Conservation (phyloP, 345 rosid species). For the Abelmoschus esculentus region DNA sequence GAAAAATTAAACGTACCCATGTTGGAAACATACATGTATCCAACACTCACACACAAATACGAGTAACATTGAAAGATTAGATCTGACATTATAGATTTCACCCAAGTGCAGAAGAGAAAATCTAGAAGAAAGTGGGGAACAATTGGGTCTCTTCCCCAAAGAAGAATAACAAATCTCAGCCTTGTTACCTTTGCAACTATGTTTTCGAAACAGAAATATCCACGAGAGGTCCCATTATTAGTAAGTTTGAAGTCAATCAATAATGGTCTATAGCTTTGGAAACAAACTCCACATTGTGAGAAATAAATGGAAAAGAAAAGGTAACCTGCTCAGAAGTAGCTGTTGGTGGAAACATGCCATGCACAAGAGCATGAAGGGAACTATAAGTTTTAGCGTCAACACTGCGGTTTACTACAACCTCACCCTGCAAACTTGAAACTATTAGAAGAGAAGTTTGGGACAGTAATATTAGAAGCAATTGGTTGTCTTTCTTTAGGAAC, state of each 20-base stretch:
- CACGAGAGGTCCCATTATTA: neutral
- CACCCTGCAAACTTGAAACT: slow-evolving; percentile 52
- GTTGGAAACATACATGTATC: neutral
- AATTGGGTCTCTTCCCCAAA: neutral
- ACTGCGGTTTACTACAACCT: slow-evolving; percentile 75
- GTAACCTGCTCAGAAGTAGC: slow-evolving; percentile 61
- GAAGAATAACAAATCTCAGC: neutral
- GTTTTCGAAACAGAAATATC: neutral
- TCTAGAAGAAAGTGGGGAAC: neutral
- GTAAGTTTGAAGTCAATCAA: neutral
- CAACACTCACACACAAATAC: neutral
- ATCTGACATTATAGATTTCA: neutral
- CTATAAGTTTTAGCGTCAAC: slow-evolving; percentile 74
- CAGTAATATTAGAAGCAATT: neutral
- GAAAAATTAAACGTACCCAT: neutral
- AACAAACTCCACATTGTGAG: neutral
- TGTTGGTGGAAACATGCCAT: slow-evolving; percentile 76
- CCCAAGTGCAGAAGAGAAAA: neutral
- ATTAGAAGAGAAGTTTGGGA: slow-evolving; percentile 11
- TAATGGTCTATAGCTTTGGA: neutral
- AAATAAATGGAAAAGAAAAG: slow-evolving; percentile 1
- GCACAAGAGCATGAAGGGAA: slow-evolving; percentile 74
- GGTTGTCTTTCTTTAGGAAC: neutral
- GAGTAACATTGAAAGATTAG: neutral
- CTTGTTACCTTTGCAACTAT: neutral